Conservation (phyloP, 2,329 filamentous ascomycete species). For the Phyllosticta citrichinensis region DNA sequence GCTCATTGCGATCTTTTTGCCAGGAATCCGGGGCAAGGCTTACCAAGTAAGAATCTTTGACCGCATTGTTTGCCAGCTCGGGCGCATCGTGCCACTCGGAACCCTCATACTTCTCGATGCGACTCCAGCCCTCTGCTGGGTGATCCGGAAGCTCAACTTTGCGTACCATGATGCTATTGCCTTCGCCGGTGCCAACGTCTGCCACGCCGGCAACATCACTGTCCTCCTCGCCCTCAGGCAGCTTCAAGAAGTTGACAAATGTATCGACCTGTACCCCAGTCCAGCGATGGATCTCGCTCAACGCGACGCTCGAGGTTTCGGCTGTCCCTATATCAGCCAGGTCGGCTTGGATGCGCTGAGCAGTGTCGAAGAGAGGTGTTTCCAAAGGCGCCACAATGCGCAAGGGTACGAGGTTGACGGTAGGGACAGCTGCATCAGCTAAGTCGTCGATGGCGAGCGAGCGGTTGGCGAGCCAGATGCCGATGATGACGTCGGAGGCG, state of each 20-base stretch:
- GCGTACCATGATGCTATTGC: slow-evolving; percentile 16
- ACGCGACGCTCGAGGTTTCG: slow-evolving; percentile 47
- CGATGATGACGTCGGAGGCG: slow-evolving; percentile 49
- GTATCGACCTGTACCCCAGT: slow-evolving; percentile 59
- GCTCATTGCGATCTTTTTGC: slow-evolving; percentile 2
- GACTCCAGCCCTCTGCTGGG: slow-evolving; percentile 14
- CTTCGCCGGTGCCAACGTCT: background rate
- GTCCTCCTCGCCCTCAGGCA: slow-evolving; percentile 31
- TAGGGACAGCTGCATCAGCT: slow-evolving; percentile 51
- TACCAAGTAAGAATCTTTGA: slow-evolving; percentile 29
- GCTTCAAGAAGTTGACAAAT: slow-evolving; percentile 72
- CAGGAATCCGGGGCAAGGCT: slow-evolving; percentile 14
- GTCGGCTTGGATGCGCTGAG: slow-evolving; percentile 56
- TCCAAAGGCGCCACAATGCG: slow-evolving; percentile 36
- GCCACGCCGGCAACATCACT: background rate
- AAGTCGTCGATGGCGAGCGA: slow-evolving; percentile 42
- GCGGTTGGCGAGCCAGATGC: slow-evolving; percentile 77
- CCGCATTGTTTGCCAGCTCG: slow-evolving; percentile 17
- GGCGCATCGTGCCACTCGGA: slow-evolving; percentile 12
- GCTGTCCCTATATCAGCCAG: slow-evolving; percentile 49
- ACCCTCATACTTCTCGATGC: slow-evolving; percentile 11
- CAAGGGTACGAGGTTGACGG: slow-evolving; percentile 69
- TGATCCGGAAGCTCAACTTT: slow-evolving; percentile 2
- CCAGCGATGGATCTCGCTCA: slow-evolving; percentile 67
- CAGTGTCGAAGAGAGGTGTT: slow-evolving; percentile 30